phyloP scores from a whole-genome alignment of 2,329 filamentous ascomycete genomes.

The Stagonosporopsis rhizophila region DNA sequence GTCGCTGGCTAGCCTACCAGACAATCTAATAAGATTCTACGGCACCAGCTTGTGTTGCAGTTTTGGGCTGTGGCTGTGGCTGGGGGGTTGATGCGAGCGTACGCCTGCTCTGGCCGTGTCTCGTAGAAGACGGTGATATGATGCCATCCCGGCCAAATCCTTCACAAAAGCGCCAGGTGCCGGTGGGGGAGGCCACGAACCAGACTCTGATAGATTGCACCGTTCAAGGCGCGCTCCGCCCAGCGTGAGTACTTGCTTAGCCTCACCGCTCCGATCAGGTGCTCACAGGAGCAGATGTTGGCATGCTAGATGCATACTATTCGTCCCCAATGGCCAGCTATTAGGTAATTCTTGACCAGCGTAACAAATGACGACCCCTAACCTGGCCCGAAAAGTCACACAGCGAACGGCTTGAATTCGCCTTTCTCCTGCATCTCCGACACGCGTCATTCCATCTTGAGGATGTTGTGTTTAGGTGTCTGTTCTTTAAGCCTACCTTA shows the following conservation, averaged over 20 bases:
- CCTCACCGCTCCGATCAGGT: conserved; percentile 31
- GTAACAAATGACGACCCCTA: conserved; percentile 35
- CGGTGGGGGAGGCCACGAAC: conserved; percentile 6
- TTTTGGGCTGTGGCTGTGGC: conserved; percentile 8
- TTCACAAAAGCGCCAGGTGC: conserved; percentile 13
- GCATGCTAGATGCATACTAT: conserved; percentile 43
- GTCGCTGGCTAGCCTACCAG: conserved; percentile 23
- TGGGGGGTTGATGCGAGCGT: conserved; percentile 7
- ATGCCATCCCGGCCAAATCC: conserved; percentile 3
- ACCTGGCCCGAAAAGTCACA: conserved; percentile 35
- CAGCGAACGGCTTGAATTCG: conserved; percentile 29
- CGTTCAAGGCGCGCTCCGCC: conserved; percentile 31
- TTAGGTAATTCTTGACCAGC: conserved; percentile 47
- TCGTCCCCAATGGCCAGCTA: conserved; percentile 39
- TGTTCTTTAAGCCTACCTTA: conserved; percentile 15
- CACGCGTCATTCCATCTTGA: conserved; percentile 16
- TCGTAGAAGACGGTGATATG: conserved; percentile 1
- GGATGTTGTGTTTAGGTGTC: conserved; percentile 21
- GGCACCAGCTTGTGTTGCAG: conserved; percentile 17
- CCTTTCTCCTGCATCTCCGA: conserved; percentile 48
- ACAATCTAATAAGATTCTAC: background rate
- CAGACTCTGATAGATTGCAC: conserved; percentile 22
- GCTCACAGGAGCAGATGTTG: conserved; percentile 28
- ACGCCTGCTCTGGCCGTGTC: conserved; percentile 9
- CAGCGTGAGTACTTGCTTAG: conserved; percentile 24